Conservation (phyloP, 1,139 yeast species). For the Lodderomyces orthopsilosis region DNA sequence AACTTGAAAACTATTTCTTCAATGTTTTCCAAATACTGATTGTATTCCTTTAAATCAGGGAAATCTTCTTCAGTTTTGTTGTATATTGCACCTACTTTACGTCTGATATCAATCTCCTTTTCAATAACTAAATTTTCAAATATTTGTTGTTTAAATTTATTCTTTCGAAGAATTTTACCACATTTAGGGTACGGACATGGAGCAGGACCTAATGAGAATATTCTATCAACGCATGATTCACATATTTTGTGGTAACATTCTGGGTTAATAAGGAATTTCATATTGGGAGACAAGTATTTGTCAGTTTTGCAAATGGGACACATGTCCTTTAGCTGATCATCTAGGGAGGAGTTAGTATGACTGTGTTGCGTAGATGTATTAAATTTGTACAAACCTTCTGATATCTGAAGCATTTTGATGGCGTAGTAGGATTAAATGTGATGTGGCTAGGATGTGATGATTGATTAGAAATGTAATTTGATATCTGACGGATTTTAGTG, state of each 20-base stretch:
- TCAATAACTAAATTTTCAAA: slow-evolving; percentile 90
- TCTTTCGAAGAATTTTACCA: slow-evolving; percentile 80
- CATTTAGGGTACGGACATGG: slow-evolving; percentile 95
- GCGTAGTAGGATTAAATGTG: not conserved
- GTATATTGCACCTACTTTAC: slow-evolving; percentile 71
- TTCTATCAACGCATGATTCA: slow-evolving; percentile 93
- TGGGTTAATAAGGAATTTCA: slow-evolving; percentile 88
- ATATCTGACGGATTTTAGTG: not conserved
- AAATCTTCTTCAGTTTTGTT: slow-evolving; percentile 83
- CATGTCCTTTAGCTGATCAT: slow-evolving; percentile 62
- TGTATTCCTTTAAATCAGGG: slow-evolving; percentile 53
- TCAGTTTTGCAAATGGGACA: slow-evolving; percentile 98
- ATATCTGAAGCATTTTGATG: slow-evolving; percentile 6
- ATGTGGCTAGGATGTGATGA: not conserved
- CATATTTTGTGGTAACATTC: slow-evolving; percentile 98
- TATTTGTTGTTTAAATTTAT: slow-evolving; percentile 85
- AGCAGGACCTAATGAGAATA: slow-evolving; percentile 92
- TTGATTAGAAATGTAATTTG: not conserved
- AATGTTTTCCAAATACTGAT: slow-evolving; percentile 76
- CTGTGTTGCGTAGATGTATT: not conserved
- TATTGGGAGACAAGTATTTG: slow-evolving; percentile 87
- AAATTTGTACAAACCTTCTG: slow-evolving; percentile 6
- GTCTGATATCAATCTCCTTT: slow-evolving; percentile 86
- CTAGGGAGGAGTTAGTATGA: slow-evolving; percentile 16
- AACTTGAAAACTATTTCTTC: slow-evolving; percentile 81